Evolutionary conservation across 2,329 filamentous ascomycete genomes (phyloP), one percentile per base, ranked within the genome.

Genomic region (Aaosphaeria pasadenensis): DNA sequence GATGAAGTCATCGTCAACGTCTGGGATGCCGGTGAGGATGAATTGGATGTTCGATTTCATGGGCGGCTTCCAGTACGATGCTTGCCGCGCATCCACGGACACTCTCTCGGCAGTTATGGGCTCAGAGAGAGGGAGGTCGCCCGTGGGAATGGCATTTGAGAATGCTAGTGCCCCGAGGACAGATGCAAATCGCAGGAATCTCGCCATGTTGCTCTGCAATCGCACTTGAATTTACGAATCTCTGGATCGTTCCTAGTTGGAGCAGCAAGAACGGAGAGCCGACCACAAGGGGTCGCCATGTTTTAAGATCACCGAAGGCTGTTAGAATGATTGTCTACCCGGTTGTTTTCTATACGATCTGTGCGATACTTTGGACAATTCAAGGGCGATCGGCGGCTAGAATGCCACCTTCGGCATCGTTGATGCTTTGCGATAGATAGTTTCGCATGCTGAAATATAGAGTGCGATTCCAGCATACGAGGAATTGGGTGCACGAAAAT

Each of bases 11-110:
- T 54, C 51, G 32, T 57, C 56, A 11, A 59, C 50, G 39, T 57
- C 56, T 1, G 56, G 56, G 17, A 57, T 59, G 4, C 56, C 56
- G 1, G 54, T 56, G 11, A 59, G 51, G 30, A 59, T 54, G 48
- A 57, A 59, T 40, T 59, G 56, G 41, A 58, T 58, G 39, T 50
- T 47, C 29, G 56, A 58, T 44, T 57, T 58, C 52, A 58, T 55
- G 3, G 56, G 56, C 2, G 56, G 56, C 24, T 44, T 57, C 56
- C 56, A 58, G 45, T 57, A 57, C 4, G 32, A 42, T 17, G 47
- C 30, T 40, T 45, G 44, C 11, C 47, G 35, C 6, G 36, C 11
- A 13, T 44, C 32, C 24, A 44, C 11, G 5, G 7, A 6, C 17
- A 57, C 46, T 30, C 56, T 53, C 5, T 48, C 42, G 4, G 50